Evolutionary conservation across 345 rosid genomes (phyloP).

Genomic region (Angophora floribunda): DNA sequence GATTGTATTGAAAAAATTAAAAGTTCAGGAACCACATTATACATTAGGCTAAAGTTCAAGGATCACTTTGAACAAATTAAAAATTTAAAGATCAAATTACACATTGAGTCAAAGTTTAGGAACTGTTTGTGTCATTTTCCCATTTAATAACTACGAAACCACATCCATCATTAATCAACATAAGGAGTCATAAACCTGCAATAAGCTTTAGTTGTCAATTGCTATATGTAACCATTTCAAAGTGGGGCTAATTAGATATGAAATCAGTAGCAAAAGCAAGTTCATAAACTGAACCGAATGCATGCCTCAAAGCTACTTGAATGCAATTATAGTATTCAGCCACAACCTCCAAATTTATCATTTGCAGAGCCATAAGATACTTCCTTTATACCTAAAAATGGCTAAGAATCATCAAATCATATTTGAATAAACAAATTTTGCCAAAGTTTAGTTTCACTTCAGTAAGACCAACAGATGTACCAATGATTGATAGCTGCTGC

Average conservation of each 20-base stretch:
- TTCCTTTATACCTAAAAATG: neutral
- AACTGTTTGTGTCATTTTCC: no score
- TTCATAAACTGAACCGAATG: neutral
- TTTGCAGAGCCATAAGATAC: neutral
- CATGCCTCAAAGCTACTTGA: no score
- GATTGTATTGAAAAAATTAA: neutral
- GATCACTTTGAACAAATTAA: no score
- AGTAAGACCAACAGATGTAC: neutral
- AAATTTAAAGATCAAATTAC: no score
- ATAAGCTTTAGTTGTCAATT: neutral
- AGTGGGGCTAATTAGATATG: neutral
- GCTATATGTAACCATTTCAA: neutral
- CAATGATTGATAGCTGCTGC: neutral
- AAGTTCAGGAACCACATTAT: neutral
- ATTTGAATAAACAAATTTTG: no score
- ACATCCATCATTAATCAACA: neutral
- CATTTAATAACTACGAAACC: neutral
- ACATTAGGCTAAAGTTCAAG: no score
- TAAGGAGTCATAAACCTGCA: neutral
- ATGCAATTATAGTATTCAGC: neutral
- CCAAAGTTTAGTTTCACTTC: neutral
- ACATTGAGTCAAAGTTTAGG: no score
- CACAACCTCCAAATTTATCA: neutral
- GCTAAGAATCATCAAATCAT: neutral
- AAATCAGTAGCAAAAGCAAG: neutral